phyloP scores from a whole-genome alignment of 139 green algal species.

The Trebouxia sp. region DNA sequence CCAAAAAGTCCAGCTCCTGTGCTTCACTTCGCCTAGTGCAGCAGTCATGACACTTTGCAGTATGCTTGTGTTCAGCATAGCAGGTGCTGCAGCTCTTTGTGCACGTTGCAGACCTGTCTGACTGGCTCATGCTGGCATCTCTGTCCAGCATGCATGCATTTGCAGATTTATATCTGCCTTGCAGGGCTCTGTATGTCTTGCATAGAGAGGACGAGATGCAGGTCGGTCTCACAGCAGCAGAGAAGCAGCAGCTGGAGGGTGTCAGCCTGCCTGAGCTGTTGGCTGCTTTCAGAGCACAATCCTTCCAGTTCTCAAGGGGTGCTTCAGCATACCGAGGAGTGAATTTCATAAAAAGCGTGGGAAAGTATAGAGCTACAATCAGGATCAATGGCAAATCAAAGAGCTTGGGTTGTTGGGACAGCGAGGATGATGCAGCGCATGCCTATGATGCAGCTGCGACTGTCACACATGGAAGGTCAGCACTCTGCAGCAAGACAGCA shows the following conservation, averaged over 20 bases:
- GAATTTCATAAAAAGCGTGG: no score
- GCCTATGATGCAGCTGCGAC: no score
- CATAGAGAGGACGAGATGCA: conserved; percentile 12
- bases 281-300: background rate
- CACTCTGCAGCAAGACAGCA: no score
- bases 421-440: background rate
- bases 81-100: no score
- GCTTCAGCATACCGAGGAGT: conserved; percentile 1
- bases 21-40: no score
- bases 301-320: background rate
- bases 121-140: no score
- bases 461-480: no score
- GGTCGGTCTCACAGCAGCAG: background rate
- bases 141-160: no score
- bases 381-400: background rate
- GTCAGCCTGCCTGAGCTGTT: background rate
- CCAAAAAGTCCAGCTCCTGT: no score
- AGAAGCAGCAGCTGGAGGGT: conserved; percentile 3
- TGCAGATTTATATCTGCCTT: background rate
- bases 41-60: no score
- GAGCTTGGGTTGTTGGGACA: background rate
- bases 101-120: no score
- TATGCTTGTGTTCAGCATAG: no score
- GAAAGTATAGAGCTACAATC: background rate
- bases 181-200: background rate